Evolutionary conservation across 805 yeast species (phyloP).

Genomic region (Ogataea zsoltii): DNA sequence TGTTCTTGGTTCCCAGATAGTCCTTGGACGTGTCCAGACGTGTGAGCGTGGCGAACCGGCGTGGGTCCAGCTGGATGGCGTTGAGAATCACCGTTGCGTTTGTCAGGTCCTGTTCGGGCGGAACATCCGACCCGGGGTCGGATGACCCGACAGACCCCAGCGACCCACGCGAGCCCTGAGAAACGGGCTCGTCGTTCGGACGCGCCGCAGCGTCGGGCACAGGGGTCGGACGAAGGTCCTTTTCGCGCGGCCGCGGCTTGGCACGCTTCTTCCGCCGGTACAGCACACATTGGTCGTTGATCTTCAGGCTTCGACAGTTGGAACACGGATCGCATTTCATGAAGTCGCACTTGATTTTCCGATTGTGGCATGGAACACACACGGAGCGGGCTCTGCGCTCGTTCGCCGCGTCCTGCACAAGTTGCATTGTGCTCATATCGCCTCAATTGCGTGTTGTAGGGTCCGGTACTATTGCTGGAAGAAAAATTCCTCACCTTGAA

Average conservation of each 20-base stretch:
- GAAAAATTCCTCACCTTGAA: too few species aligned
- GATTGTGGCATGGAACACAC: slow-evolving; percentile 66
- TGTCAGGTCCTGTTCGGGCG: not conserved
- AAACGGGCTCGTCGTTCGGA: too few species aligned
- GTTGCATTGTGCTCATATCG: not conserved
- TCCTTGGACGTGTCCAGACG: slow-evolving; percentile 11
- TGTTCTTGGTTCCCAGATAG: slow-evolving; percentile 29
- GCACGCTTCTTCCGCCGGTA: slow-evolving; percentile 56
- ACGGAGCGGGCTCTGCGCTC: slow-evolving; percentile 6
- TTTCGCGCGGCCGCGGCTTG: slow-evolving; percentile 20
- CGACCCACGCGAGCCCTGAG: not conserved
- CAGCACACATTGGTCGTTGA: slow-evolving; percentile 61
- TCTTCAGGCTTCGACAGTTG: slow-evolving; percentile 56
- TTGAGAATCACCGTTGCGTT: not conserved
- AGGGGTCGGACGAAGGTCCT: too few species aligned
- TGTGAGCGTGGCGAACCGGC: slow-evolving; percentile 6
- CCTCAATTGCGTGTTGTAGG: not conserved
- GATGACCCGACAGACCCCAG: slow-evolving; percentile 3
- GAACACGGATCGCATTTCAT: slow-evolving; percentile 48
- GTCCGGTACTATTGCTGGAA: not conserved
- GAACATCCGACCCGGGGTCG: too few species aligned
- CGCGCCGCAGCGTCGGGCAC: too few species aligned
- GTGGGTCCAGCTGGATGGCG: slow-evolving; percentile 14
- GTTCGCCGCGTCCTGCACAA: not conserved
- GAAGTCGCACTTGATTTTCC: slow-evolving; percentile 70